phyloP scores from a whole-genome alignment of 768 basidiomycete genomes.

The Leccinum incarnatum region DNA sequence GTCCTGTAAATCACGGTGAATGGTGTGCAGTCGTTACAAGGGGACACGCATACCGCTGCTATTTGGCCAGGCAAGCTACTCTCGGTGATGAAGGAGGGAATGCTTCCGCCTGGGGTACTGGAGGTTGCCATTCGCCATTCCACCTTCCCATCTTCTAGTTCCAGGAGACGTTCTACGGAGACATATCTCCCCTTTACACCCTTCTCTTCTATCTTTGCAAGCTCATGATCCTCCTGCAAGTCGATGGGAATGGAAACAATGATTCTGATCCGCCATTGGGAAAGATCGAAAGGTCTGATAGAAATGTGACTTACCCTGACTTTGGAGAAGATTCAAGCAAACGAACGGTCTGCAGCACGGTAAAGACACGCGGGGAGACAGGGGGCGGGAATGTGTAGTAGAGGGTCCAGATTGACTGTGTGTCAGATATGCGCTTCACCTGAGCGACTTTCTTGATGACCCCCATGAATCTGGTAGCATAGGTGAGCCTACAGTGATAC shows the following conservation, averaged over 20 bases:
- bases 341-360: conserved; percentile 64
- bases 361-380: conserved; percentile 72
- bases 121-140: conserved; percentile 85
- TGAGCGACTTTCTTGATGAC: conserved; percentile 61
- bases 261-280: conserved; percentile 17
- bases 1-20: conserved; percentile 43
- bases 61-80: conserved; percentile 60
- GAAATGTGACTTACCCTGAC: conserved; percentile 49
- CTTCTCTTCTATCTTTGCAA: conserved; percentile 59
- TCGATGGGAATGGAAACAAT: conserved; percentile 69
- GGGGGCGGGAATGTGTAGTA: conserved; percentile 73
- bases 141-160: conserved; percentile 58
- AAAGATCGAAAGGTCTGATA: not conserved
- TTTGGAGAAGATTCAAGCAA: conserved; percentile 48
- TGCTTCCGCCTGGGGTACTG: conserved; percentile 65
- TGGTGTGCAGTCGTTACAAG: not conserved
- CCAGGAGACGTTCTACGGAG: conserved; percentile 62
- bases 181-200: conserved; percentile 67
- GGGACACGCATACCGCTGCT: conserved; percentile 42
- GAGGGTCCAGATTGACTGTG: conserved; percentile 65
- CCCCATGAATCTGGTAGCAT: conserved; percentile 53
- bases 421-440: conserved; percentile 62
- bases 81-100: conserved; percentile 65
- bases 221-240: conserved; percentile 53
- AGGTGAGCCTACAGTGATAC: not conserved